Evolutionary conservation across 345 rosid species (phyloP).

Genomic region (Euclidium syriacum): DNA sequence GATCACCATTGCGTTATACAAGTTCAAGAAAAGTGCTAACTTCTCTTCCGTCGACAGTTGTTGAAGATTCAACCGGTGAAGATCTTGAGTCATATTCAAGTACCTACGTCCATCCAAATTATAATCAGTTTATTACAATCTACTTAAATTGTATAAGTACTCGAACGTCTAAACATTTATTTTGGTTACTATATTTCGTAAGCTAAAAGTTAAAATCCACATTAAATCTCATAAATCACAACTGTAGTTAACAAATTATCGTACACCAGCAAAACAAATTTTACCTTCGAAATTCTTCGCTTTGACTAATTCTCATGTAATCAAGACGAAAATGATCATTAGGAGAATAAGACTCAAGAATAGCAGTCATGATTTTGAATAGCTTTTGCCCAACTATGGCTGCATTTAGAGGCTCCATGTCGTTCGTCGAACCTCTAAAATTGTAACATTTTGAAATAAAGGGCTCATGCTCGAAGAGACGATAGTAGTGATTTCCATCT

Average conservation of each 20-base stretch:
- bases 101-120: constrained; percentile 40
- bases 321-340: constrained; percentile 57
- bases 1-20: constrained; percentile 89
- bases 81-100: constrained; percentile 54
- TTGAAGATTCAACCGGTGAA: constrained; percentile 65
- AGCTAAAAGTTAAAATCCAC: background rate
- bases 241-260: background rate
- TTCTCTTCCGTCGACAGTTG: constrained; percentile 52
- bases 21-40: constrained; percentile 73
- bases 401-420: constrained; percentile 53
- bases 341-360: constrained; percentile 68
- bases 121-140: no score
- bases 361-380: constrained; percentile 70
- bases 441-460: constrained; percentile 61
- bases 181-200: no score
- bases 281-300: constrained; percentile 91
- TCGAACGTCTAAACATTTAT: no score
- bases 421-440: constrained; percentile 53
- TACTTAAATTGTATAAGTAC: no score
- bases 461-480: constrained; percentile 85
- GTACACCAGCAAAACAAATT: background rate
- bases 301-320: constrained; percentile 52
- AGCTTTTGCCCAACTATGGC: constrained; percentile 43
- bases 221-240: background rate
- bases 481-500: constrained; percentile 75